Percentiles rank a stretch among this genome's conserved stretches.
Conservation (phyloP, 768 basidiomycete genomes). For the Suillus paluster region DNA sequence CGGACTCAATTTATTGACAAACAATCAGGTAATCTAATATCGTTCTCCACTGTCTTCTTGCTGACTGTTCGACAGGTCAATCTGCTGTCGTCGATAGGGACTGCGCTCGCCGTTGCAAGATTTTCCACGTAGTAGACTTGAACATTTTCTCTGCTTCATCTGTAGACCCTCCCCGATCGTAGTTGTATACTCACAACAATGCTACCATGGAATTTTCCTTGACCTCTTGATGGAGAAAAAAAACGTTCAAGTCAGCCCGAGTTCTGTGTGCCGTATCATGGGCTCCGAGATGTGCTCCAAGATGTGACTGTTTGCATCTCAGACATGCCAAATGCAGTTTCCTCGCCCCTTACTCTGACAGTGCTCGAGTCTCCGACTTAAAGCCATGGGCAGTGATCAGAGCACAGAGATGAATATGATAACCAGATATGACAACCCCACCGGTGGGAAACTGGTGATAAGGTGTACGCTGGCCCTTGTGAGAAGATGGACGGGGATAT, state of each 20-base stretch:
- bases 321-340: neutral
- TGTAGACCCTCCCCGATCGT: neutral
- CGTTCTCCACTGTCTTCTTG: neutral
- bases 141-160: neutral
- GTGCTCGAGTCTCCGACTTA: no score
- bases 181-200: neutral
- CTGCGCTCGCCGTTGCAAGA: conserved; percentile 39
- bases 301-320: neutral
- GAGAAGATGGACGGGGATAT: neutral
- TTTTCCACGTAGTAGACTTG: conserved; percentile 21
- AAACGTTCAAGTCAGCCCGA: neutral
- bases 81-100: conserved; percentile 45
- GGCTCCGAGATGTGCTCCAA: neutral
- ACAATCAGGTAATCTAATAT: conserved; percentile 68
- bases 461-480: neutral
- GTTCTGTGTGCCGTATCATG: neutral
- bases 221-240: neutral
- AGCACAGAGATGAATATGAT: neutral
- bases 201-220: neutral
- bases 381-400: no score
- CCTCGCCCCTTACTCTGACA: neutral
- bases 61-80: conserved; percentile 41
- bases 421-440: neutral
- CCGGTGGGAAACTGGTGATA: neutral
- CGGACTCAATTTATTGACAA: conserved; percentile 75